A percentile compares a stretch with the other conserved stretches of the same genome.
Conservation (phyloP, 2,329 filamentous ascomycete genomes). For the Shiraia bambusicola region DNA sequence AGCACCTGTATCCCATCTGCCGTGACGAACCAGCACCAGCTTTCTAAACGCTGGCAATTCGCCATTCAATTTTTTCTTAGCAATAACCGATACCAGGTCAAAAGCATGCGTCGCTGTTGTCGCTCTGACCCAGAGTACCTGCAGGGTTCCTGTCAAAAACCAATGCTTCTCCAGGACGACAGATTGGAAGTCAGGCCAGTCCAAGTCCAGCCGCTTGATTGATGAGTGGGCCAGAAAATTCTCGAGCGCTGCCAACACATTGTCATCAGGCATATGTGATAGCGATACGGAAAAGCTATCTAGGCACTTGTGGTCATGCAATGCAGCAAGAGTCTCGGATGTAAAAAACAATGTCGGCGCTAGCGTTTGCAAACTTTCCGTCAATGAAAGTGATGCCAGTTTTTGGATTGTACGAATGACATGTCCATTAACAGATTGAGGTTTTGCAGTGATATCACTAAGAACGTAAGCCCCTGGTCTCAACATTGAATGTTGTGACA, state of each 20-base stretch:
- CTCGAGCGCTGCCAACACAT: constrained; percentile 20
- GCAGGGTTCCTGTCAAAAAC: constrained; percentile 14
- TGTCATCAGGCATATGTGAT: constrained; percentile 17
- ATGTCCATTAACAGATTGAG: constrained; percentile 17
- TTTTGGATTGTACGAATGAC: constrained; percentile 18
- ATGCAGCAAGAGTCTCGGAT: constrained; percentile 17
- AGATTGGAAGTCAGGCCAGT: constrained; percentile 28
- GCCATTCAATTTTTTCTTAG: constrained; percentile 12
- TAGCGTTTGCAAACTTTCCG: constrained; percentile 10
- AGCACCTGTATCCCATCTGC: neutral
- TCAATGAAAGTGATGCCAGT: constrained; percentile 22
- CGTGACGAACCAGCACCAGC: constrained; percentile 22
- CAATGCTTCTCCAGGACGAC: constrained; percentile 13
- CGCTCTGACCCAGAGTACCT: constrained; percentile 22
- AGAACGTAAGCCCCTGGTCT: constrained; percentile 8
- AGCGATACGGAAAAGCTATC: constrained; percentile 17
- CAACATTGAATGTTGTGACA: constrained; percentile 20
- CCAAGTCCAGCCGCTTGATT: constrained; percentile 24
- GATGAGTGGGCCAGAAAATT: constrained; percentile 14
- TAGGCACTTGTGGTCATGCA: constrained; percentile 20
- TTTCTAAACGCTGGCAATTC: constrained; percentile 10
- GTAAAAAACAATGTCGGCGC: constrained; percentile 23
- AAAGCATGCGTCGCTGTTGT: constrained; percentile 13
- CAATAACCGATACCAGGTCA: constrained; percentile 14
- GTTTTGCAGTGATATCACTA: constrained; percentile 15